Conservation (phyloP, 225 moss, liverwort and hornwort genomes). For the Pleurozium schreberi region DNA sequence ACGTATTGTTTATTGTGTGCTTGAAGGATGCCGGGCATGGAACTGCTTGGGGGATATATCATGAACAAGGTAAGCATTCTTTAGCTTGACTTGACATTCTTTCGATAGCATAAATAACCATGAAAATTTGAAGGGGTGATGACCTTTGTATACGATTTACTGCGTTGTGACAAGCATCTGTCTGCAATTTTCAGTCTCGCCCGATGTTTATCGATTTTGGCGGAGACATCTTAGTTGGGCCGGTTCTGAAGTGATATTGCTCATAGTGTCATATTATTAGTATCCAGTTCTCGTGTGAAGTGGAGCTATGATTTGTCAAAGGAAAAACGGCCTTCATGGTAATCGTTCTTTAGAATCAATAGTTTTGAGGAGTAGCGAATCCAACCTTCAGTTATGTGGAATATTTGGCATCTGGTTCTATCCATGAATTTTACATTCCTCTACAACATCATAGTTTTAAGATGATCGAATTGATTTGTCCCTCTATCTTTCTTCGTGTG, state of each 20-base stretch:
- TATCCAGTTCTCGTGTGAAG: background rate
- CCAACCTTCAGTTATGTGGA: background rate
- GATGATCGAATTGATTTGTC: background rate
- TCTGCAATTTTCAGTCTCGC: background rate
- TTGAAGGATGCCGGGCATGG: conserved; percentile 40
- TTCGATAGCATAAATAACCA: background rate
- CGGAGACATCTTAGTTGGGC: background rate
- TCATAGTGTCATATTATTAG: background rate
- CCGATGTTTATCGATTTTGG: background rate
- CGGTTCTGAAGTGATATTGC: background rate
- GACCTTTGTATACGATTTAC: background rate
- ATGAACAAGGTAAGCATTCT: conserved; percentile 24
- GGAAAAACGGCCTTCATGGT: background rate
- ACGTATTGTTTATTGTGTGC: background rate
- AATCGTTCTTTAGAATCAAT: background rate
- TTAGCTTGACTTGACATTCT: background rate
- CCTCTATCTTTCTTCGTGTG: background rate
- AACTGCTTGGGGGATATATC: conserved; percentile 38
- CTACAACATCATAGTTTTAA: background rate
- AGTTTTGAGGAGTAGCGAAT: background rate
- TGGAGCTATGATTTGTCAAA: background rate
- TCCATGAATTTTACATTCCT: background rate
- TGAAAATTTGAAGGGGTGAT: background rate
- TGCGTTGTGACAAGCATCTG: background rate
- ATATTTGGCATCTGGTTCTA: background rate